Evolutionary conservation across 306 rosid genomes (phyloP).

Genomic region (Gastrolobium villosum): DNA sequence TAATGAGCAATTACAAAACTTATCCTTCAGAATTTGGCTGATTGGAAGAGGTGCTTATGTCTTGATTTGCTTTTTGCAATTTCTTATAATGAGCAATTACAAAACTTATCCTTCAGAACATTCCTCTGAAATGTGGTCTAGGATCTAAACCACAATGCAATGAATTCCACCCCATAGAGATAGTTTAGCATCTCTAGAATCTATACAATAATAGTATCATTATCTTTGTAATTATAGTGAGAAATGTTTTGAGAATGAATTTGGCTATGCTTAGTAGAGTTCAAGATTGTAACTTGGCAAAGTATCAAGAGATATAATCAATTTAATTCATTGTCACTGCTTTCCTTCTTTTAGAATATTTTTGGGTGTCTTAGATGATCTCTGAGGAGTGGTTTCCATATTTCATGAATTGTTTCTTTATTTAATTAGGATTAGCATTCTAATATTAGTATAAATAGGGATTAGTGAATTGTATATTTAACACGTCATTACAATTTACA

Average conservation of each 20-base stretch:
- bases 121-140: slow-evolving; percentile 31
- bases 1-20: slow-evolving; percentile 88
- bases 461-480: neutral
- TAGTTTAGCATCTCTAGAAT: slow-evolving; percentile 17
- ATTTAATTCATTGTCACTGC: neutral
- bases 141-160: slow-evolving; percentile 19
- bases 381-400: slow-evolving; percentile 7
- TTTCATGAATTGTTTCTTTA: slow-evolving; percentile 4
- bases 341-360: slow-evolving; percentile 14
- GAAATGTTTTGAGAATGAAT: slow-evolving; percentile 19
- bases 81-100: slow-evolving; percentile 16
- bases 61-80: slow-evolving; percentile 33
- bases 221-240: slow-evolving; percentile 20
- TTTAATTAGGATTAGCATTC: neutral
- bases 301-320: slow-evolving; percentile 14
- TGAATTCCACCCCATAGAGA: neutral
- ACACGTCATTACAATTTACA: neutral
- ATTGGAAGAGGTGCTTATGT: slow-evolving; percentile 74
- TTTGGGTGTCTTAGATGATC: slow-evolving; percentile 15
- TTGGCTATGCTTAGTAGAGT: slow-evolving; percentile 12
- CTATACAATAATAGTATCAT: neutral
- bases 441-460: neutral
- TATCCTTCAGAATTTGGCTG: slow-evolving; percentile 87
- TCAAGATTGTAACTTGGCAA: slow-evolving; percentile 19
- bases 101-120: slow-evolving; percentile 3